Conservation (phyloP, 768 basidiomycete species). For the Tephrocybe sp. region DNA sequence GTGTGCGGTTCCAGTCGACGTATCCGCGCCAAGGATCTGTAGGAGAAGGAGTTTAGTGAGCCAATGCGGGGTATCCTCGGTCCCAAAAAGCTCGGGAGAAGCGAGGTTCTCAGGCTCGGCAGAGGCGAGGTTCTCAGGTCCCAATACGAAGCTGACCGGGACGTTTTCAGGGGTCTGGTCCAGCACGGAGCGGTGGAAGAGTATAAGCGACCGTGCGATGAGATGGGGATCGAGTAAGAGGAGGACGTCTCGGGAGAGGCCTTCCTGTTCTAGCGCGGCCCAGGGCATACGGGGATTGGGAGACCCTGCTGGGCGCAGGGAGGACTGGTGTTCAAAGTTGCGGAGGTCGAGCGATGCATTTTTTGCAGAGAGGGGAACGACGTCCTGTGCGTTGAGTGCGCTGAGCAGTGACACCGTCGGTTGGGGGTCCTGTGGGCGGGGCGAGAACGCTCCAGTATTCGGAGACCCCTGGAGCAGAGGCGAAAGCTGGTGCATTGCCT, state of each 20-base stretch:
- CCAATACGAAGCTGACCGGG: conserved; percentile 44
- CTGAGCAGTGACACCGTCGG: conserved; percentile 46
- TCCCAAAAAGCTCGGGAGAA: conserved; percentile 55
- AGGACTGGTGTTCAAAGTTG: conserved; percentile 26
- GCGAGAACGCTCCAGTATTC: conserved; percentile 51
- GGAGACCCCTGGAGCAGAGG: conserved; percentile 51
- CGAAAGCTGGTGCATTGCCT: conserved; percentile 47
- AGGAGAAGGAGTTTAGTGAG: conserved; percentile 70
- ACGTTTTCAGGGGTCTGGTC: conserved; percentile 54
- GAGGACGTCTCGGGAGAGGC: conserved; percentile 67
- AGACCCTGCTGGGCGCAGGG: conserved; percentile 19
- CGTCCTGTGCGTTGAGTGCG: no score
- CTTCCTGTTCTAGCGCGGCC: conserved; percentile 58
- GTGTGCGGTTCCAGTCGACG: conserved; percentile 30
- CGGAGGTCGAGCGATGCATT: conserved; percentile 25
- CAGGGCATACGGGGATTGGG: conserved; percentile 38
- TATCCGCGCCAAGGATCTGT: conserved; percentile 68
- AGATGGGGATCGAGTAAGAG: conserved; percentile 60
- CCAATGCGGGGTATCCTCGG: conserved; percentile 76
- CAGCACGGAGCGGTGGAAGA: conserved; percentile 58
- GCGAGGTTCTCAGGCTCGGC: conserved; percentile 16
- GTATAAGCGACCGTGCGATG: conserved; percentile 61
- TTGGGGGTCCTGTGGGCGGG: conserved; percentile 44
- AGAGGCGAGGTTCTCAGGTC: conserved; percentile 21
- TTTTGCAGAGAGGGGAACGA: conserved; percentile 23